Evolutionary conservation across 2,329 filamentous ascomycete species (phyloP).

Genomic region (Triangularia verruculosa): DNA sequence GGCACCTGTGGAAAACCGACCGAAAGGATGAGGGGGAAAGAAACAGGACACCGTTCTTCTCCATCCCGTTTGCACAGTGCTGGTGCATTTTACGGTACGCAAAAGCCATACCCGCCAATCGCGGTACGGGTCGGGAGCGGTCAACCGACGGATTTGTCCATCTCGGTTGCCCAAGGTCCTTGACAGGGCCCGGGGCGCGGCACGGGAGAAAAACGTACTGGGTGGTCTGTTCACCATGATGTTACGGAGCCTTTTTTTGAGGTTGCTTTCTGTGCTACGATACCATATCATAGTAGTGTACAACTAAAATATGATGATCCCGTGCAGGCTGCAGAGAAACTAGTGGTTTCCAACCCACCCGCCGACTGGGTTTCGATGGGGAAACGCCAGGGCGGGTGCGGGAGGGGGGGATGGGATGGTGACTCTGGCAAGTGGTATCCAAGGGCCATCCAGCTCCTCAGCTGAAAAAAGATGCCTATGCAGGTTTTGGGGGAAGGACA

Average conservation of each 20-base stretch:
- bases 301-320: slow-evolving; percentile 1
- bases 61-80: not conserved
- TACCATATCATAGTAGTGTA: not conserved
- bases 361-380: not conserved
- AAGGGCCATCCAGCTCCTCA: not conserved
- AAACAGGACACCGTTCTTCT: not conserved
- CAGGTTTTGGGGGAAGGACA: not conserved
- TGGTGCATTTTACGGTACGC: not conserved
- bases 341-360: slow-evolving; percentile 5
- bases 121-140: slow-evolving; percentile 9
- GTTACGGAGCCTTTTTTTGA: not conserved
- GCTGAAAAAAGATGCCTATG: not conserved
- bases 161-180: not conserved
- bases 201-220: not conserved
- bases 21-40: not conserved
- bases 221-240: not conserved
- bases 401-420: too few species aligned
- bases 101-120: slow-evolving; percentile 5
- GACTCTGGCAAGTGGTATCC: not conserved
- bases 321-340: slow-evolving; percentile 6
- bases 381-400: not conserved
- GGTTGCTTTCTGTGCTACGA: not conserved
- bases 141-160: slow-evolving; percentile 1
- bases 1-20: not conserved
- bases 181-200: not conserved